Evolutionary conservation across 345 rosid species (phyloP).

Genomic region (Bruguiera parviflora): DNA sequence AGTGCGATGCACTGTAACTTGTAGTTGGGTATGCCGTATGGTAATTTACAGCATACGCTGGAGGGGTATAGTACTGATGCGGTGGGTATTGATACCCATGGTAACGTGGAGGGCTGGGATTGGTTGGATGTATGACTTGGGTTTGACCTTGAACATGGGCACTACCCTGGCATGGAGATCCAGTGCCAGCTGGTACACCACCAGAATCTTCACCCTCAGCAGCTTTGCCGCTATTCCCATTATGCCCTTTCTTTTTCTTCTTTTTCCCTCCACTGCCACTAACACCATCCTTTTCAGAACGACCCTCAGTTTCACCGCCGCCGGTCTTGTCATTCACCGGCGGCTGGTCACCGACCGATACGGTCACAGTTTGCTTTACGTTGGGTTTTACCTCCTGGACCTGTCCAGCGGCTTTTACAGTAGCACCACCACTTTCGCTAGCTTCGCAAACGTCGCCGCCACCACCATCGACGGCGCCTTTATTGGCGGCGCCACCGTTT

Average conservation of each 20-base stretch:
- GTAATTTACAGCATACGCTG: slow-evolving; percentile 17
- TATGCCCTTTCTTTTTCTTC: slow-evolving; percentile 68
- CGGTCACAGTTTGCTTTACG: slow-evolving; percentile 20
- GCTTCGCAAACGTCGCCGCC: not conserved
- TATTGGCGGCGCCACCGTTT: slow-evolving; percentile 2
- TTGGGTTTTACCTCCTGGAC: slow-evolving; percentile 27
- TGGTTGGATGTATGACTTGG: slow-evolving; percentile 20
- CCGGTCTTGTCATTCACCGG: slow-evolving; percentile 35
- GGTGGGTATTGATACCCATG: slow-evolving; percentile 30
- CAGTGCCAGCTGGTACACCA: slow-evolving; percentile 26
- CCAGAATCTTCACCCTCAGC: slow-evolving; percentile 22
- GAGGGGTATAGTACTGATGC: slow-evolving; percentile 30
- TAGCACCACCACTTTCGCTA: slow-evolving; percentile 6
- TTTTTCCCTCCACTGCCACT: slow-evolving; percentile 43
- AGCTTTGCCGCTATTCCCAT: slow-evolving; percentile 17
- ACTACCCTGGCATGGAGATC: slow-evolving; percentile 17
- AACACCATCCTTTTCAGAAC: slow-evolving; percentile 18
- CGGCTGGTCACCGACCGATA: slow-evolving; percentile 21
- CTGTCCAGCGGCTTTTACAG: slow-evolving; percentile 4
- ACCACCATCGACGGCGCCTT: not conserved
- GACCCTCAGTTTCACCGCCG: slow-evolving; percentile 14
- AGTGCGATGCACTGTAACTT: slow-evolving; percentile 18
- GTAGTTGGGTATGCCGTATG: slow-evolving; percentile 6
- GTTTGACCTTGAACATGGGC: slow-evolving; percentile 16
- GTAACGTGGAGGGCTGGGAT: slow-evolving; percentile 42